phyloP scores from a whole-genome alignment of 257 asterid species.

The Fraxinus americana region DNA sequence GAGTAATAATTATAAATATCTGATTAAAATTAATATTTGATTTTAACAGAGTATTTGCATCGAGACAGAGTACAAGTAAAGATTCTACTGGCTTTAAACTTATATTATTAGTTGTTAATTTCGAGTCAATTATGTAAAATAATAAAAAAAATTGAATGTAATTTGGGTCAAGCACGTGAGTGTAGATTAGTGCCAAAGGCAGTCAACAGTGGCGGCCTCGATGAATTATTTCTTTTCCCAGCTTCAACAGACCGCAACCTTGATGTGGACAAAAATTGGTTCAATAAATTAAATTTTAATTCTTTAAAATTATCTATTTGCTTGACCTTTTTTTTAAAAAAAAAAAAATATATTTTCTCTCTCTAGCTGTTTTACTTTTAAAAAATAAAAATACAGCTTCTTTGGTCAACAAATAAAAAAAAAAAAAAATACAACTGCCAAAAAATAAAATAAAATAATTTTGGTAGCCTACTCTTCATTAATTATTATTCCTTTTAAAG shows the following conservation, averaged over 20 bases:
- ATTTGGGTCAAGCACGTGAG: background rate
- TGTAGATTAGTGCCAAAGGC: background rate
- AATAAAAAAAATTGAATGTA: background rate
- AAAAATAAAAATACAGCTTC: background rate
- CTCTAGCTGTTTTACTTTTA: conserved; percentile 16
- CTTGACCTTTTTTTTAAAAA: too few relatives aligned
- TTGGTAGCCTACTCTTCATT: background rate
- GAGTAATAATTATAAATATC: too few relatives aligned
- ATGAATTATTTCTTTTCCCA: background rate
- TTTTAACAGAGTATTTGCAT: too few relatives aligned
- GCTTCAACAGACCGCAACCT: background rate
- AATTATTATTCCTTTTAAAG: too few relatives aligned
- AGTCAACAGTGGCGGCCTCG: background rate
- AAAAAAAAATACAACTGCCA: background rate
- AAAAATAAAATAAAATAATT: background rate
- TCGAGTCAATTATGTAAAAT: background rate
- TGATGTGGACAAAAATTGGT: background rate
- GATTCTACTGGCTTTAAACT: too few relatives aligned
- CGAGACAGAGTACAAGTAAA: too few relatives aligned
- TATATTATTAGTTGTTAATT: background rate
- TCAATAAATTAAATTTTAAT: background rate
- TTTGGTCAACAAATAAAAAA: background rate
- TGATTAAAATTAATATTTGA: too few relatives aligned
- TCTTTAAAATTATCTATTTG: too few relatives aligned
- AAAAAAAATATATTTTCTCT: background rate